Conservation (phyloP, 179 eudicot genomes). For the Silene vulgaris region DNA sequence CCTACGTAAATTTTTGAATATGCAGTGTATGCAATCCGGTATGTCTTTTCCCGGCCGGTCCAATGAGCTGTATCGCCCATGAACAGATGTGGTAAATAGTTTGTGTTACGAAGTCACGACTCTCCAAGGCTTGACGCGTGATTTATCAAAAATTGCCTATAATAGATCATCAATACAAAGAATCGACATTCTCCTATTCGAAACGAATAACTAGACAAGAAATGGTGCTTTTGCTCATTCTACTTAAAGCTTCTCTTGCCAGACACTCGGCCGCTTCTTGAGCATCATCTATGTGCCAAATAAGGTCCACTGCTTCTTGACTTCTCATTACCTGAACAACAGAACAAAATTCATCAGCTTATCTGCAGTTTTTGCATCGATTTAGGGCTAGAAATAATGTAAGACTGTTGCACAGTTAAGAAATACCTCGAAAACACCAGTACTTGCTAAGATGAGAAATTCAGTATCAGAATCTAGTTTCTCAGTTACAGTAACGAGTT, state of each 20-base stretch:
- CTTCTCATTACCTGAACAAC: conserved; percentile 53
- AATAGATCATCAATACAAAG: neutral
- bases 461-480: conserved; percentile 61
- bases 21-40: too few species aligned
- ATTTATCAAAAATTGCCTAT: neutral
- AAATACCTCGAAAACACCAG: conserved; percentile 66
- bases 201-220: conserved; percentile 62
- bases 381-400: neutral
- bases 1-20: too few species aligned
- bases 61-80: too few species aligned
- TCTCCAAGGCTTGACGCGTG: too few species aligned
- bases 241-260: conserved; percentile 54
- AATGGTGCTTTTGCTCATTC: conserved; percentile 57
- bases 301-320: conserved; percentile 77
- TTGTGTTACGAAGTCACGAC: too few species aligned
- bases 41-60: too few species aligned
- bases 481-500: conserved; percentile 37
- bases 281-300: conserved; percentile 70
- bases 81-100: too few species aligned
- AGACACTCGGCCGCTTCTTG: conserved; percentile 69
- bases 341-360: neutral
- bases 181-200: conserved; percentile 25
- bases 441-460: conserved; percentile 64
- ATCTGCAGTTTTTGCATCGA: neutral
- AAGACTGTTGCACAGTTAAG: neutral